phyloP scores from a whole-genome alignment of 352 stramenopile species.

The Elongisporangium anandrum region DNA sequence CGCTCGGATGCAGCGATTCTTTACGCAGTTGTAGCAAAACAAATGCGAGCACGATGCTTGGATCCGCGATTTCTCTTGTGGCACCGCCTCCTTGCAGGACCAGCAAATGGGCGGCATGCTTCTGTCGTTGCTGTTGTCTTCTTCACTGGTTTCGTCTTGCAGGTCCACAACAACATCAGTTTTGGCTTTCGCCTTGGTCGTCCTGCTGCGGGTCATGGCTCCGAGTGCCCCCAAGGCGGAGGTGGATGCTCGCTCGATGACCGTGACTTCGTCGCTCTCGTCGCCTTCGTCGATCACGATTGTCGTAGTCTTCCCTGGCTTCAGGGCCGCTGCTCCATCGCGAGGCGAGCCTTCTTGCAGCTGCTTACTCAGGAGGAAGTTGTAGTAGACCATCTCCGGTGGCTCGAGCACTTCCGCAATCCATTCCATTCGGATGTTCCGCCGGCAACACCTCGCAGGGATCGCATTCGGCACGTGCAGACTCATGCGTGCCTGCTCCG shows the following conservation, averaged over 20 bases:
- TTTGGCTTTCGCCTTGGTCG: neutral
- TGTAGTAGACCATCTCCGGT: slow-evolving; percentile 40
- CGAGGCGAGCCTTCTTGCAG: neutral
- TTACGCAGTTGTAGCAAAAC: slow-evolving; percentile 33
- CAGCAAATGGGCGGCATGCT: neutral
- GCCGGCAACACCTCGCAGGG: slow-evolving; percentile 35
- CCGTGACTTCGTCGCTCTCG: neutral
- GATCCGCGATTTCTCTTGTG: neutral
- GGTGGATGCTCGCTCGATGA: neutral
- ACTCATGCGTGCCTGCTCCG: slow-evolving; percentile 7
- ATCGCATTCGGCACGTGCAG: slow-evolving; percentile 15
- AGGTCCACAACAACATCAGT: neutral
- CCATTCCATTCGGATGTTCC: slow-evolving; percentile 20
- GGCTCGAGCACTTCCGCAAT: slow-evolving; percentile 22
- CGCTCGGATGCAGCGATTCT: slow-evolving; percentile 13
- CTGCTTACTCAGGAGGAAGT: slow-evolving; percentile 18
- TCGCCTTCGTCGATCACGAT: neutral
- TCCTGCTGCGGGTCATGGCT: neutral
- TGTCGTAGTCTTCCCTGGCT: neutral
- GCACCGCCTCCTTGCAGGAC: neutral
- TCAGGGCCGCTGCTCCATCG: neutral
- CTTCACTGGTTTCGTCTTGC: neutral
- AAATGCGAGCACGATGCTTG: slow-evolving; percentile 16
- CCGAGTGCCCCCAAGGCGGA: neutral
- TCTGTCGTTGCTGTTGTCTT: neutral